Evolutionary conservation across 768 basidiomycete genomes (phyloP).

Genomic region (Naematelia aurantialba): DNA sequence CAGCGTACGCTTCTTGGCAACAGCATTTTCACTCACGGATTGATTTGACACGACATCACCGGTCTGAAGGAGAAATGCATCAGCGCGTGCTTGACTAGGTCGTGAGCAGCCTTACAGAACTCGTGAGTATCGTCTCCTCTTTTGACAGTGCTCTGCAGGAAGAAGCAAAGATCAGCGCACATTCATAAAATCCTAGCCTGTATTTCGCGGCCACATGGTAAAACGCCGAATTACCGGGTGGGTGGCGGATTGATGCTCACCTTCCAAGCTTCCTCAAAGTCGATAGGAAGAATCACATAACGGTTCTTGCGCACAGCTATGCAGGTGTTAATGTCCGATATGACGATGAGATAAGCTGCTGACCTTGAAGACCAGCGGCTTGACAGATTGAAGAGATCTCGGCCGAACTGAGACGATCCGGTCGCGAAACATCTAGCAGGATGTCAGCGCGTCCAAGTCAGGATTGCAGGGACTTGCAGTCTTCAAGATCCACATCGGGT

Average conservation of each 20-base stretch:
- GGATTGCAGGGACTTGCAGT: slow-evolving; percentile 62
- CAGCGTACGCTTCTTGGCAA: not conserved
- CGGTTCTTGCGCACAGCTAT: slow-evolving; percentile 95
- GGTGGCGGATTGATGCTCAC: slow-evolving; percentile 58
- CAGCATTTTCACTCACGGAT: not conserved
- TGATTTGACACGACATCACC: slow-evolving; percentile 15
- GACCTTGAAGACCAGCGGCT: slow-evolving; percentile 93
- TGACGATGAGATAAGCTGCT: slow-evolving; percentile 13
- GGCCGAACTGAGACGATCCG: slow-evolving; percentile 90
- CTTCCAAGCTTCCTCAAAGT: slow-evolving; percentile 99
- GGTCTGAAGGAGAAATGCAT: slow-evolving; percentile 21
- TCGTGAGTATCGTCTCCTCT: slow-evolving; percentile 92
- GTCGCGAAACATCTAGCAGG: slow-evolving; percentile 96
- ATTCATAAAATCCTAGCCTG: slow-evolving; percentile 42
- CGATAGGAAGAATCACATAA: slow-evolving; percentile 90
- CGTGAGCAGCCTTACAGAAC: slow-evolving; percentile 64
- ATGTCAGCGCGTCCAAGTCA: slow-evolving; percentile 2
- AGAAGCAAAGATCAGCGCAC: slow-evolving; percentile 31
- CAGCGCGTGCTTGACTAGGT: not conserved
- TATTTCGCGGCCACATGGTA: slow-evolving; percentile 7
- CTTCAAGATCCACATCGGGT: slow-evolving; percentile 96
- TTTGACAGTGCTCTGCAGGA: slow-evolving; percentile 85
- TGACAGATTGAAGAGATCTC: slow-evolving; percentile 95
- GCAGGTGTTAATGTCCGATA: slow-evolving; percentile 1
- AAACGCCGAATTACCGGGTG: slow-evolving; percentile 1